A percentile compares a stretch with the other conserved stretches of the same genome.
These are phyloP conservation scores for Hemisphaericaspora xylofermentans DNA, from an alignment of 1,139 yeast species.

Conservation along the genomic window DNA sequence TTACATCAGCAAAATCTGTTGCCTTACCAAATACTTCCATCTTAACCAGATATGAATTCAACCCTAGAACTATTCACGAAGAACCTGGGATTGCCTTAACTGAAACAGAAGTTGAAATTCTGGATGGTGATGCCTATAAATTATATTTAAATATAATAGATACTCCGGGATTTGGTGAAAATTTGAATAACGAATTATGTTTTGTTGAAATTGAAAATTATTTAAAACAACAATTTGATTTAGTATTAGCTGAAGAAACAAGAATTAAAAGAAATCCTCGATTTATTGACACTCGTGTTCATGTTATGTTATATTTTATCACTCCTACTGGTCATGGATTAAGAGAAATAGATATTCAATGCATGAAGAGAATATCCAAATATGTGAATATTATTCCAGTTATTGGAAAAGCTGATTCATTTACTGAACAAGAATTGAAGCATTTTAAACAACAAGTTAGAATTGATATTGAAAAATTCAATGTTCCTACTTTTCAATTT, in stretches of 20 bases:
- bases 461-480: slow-evolving; percentile 73
- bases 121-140: slow-evolving; percentile 75
- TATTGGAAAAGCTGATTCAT: slow-evolving; percentile 81
- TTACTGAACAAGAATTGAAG: slow-evolving; percentile 73
- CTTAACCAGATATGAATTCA: slow-evolving; percentile 42
- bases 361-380: slow-evolving; percentile 74
- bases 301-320: slow-evolving; percentile 66
- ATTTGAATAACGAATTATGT: slow-evolving; percentile 61
- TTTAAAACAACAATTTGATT: slow-evolving; percentile 87
- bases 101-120: slow-evolving; percentile 65
- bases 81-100: slow-evolving; percentile 66
- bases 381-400: slow-evolving; percentile 89
- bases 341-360: slow-evolving; percentile 70
- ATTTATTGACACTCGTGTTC: slow-evolving; percentile 76
- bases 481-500: slow-evolving; percentile 84
- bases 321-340: slow-evolving; percentile 80
- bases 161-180: slow-evolving; percentile 80
- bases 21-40: slow-evolving; percentile 48
- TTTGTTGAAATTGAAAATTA: slow-evolving; percentile 72
- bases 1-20: slow-evolving; percentile 51
- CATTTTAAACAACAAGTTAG: slow-evolving; percentile 52
- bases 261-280: slow-evolving; percentile 86
- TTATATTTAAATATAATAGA: slow-evolving; percentile 63
- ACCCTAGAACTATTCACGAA: slow-evolving; percentile 45
- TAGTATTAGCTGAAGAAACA: slow-evolving; percentile 87